Conservation (phyloP, 2,329 filamentous ascomycete species). For the Setomelanomma holmii region DNA sequence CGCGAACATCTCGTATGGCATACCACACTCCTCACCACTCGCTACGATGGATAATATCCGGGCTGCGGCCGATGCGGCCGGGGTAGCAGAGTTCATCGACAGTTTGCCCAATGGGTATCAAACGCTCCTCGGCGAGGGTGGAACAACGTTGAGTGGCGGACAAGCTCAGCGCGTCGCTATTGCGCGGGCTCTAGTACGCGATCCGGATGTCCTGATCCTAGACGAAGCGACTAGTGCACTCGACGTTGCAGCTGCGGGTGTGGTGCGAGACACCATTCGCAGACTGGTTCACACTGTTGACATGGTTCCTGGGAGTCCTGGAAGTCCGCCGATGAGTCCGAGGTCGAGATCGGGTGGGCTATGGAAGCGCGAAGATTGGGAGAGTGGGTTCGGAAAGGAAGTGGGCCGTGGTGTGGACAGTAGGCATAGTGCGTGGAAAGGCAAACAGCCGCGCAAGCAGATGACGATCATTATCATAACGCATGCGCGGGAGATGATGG, state of each 20-base stretch:
- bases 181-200: constrained; percentile 76
- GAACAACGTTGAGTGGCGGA: constrained; percentile 76
- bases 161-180: constrained; percentile 84
- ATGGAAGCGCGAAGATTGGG: constrained; percentile 22
- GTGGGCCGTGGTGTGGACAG: neutral
- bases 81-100: constrained; percentile 78
- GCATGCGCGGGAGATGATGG: constrained; percentile 87
- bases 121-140: constrained; percentile 79
- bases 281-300: constrained; percentile 55
- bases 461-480: constrained; percentile 83
- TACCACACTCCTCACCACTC: constrained; percentile 63
- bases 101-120: constrained; percentile 75
- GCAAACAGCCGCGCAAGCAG: constrained; percentile 30
- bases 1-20: constrained; percentile 83
- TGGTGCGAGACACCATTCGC: constrained; percentile 69
- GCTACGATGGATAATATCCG: constrained; percentile 55
- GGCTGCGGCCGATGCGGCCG: constrained; percentile 62
- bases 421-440: constrained; percentile 16
- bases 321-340: neutral
- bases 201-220: constrained; percentile 75
- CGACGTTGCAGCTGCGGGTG: constrained; percentile 71
- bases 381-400: constrained; percentile 3
- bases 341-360: constrained; percentile 11
- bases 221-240: constrained; percentile 88
- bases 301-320: neutral